Conservation (phyloP, 1,284 basidiomycete species). For the Inonotus hispidus region DNA sequence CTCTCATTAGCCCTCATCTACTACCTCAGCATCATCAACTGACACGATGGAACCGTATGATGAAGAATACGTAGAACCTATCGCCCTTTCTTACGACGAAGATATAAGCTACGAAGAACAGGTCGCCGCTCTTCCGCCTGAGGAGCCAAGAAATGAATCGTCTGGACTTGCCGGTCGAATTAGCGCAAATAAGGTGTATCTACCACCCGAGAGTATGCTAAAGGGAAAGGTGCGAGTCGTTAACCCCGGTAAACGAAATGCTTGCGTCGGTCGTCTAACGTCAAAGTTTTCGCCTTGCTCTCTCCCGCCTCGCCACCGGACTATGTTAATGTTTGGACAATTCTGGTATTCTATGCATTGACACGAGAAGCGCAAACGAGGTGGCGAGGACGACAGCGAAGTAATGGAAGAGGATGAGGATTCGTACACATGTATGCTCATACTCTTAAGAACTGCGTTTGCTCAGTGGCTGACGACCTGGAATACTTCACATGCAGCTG, state of each 20-base stretch:
- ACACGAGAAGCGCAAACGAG: slow-evolving; percentile 51
- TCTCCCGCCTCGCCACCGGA: neutral
- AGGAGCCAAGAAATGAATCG: slow-evolving; percentile 13
- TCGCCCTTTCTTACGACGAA: slow-evolving; percentile 48
- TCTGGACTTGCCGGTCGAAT: slow-evolving; percentile 55
- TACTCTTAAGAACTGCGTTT: neutral
- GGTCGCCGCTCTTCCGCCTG: slow-evolving; percentile 24
- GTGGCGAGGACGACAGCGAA: slow-evolving; percentile 26
- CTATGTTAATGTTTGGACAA: slow-evolving; percentile 16
- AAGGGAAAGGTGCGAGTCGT: slow-evolving; percentile 64
- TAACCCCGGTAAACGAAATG: slow-evolving; percentile 9
- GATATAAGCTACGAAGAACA: slow-evolving; percentile 47
- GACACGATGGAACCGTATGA: slow-evolving; percentile 34
- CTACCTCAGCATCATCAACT: neutral
- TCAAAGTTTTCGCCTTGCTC: slow-evolving; percentile 32
- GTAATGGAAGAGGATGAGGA: slow-evolving; percentile 37
- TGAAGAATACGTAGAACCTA: slow-evolving; percentile 21
- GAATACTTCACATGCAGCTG: neutral
- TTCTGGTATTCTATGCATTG: slow-evolving; percentile 16
- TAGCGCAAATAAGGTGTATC: slow-evolving; percentile 59
- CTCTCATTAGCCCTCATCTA: too few species aligned
- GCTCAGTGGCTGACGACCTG: slow-evolving; percentile 11
- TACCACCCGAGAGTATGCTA: slow-evolving; percentile 53
- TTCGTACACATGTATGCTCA: slow-evolving; percentile 36
- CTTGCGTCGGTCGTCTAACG: slow-evolving; percentile 29